Evolutionary conservation across 345 rosid genomes (phyloP), one percentile per base, ranked within the genome.

Genomic region (Salix dunnii): DNA sequence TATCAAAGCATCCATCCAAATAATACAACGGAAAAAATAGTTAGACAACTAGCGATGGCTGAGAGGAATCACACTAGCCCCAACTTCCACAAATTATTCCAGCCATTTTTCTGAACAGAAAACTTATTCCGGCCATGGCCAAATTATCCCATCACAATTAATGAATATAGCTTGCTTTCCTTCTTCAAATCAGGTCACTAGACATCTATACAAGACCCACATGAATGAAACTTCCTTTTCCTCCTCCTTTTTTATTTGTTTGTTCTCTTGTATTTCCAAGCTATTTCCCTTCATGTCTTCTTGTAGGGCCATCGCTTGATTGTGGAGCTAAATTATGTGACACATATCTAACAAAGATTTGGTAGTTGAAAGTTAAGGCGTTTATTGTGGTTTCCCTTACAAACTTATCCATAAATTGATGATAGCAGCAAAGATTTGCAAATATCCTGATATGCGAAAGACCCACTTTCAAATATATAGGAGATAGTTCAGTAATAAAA

Each of bases 1-100:
- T 30, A 63, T 82, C 76, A 31, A 66, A 79, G 40, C 62, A 77
- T 46, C 48, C 68, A 66, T 49, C 58, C 74, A 74, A 35, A 51
- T 11, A 76, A 60, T 27, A 72, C 72, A 43, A 66, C 4, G 65
- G 10, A 2, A 72, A 73, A 66, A 30, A 30, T 31, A 80, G 75
- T 60, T 33, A 74, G 79, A 35, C 84, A 80, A 79, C 82, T 53
- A 71, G 77, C 28, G 66, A 80, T 79, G 83, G 85, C 79, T 82
- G 87, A 84, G 60, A 20, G 84, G 81, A 76, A 84, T 82, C 83
- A 73, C 83, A 70, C 30, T 61, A 67, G 82, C 82, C 84, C 87
- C 74, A 85, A 80, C 79, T 25, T 71, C 78, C 74, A 16, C 30
- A 60, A 46, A 10, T 53, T 53, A 20, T 53, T 53, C 25, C 60